Conservation (phyloP, 768 basidiomycete species). For the Leccinum aurantiacum region DNA sequence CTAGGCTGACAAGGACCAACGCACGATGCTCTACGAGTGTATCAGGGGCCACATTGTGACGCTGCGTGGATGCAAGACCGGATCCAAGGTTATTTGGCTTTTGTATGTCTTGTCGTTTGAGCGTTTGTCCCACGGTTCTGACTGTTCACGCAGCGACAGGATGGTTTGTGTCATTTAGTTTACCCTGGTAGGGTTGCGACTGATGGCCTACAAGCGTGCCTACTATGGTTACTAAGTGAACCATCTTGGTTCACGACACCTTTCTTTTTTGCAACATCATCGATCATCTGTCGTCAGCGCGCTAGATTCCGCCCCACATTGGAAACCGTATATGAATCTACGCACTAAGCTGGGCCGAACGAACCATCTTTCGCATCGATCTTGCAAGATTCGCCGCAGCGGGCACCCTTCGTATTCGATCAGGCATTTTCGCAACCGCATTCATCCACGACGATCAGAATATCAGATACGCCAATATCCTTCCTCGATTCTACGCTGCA, state of each 20-base stretch:
- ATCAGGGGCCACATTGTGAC: conserved; percentile 87
- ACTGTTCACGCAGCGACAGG: conserved; percentile 46
- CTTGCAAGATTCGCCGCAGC: conserved; percentile 26
- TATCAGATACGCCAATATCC: conserved; percentile 23
- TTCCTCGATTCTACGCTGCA: conserved; percentile 22
- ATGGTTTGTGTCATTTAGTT: conserved; percentile 41
- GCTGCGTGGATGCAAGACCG: conserved; percentile 87
- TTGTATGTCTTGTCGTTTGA: conserved; percentile 46
- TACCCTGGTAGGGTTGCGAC: conserved; percentile 11
- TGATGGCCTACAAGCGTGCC: conserved; percentile 45
- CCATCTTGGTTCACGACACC: conserved; percentile 30
- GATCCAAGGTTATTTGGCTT: conserved; percentile 90
- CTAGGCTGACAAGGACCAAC: conserved; percentile 85
- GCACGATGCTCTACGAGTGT: conserved; percentile 78
- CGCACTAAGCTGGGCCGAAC: conserved; percentile 19
- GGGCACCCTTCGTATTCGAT: conserved; percentile 21
- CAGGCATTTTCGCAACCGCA: conserved; percentile 26
- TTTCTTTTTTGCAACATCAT: conserved; percentile 23
- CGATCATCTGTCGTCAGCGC: conserved; percentile 22
- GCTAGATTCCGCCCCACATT: conserved; percentile 19
- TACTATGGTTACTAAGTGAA: conserved; percentile 56
- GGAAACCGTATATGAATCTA: conserved; percentile 29
- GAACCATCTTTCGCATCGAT: conserved; percentile 32
- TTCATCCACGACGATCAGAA: conserved; percentile 23
- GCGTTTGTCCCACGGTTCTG: conserved; percentile 1